These are phyloP conservation scores for Talaromyces pinophilus DNA, from an alignment of 2,329 filamentous ascomycete genomes.

Conservation along the genomic window DNA sequence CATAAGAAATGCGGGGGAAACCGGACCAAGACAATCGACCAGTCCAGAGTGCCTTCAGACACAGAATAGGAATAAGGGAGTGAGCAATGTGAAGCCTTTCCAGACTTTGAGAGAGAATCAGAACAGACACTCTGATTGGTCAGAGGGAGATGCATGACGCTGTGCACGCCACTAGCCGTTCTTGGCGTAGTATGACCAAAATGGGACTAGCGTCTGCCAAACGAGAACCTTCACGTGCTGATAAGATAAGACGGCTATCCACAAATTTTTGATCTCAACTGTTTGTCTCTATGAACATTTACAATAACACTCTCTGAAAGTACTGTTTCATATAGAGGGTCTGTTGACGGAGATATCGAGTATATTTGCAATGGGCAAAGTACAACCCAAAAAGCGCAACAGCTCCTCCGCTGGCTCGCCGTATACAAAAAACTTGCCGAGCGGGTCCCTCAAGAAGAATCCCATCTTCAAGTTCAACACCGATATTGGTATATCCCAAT, in stretches of 20 bases:
- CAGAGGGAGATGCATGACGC: not conserved
- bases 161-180: not conserved
- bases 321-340: not conserved
- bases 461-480: conserved; percentile 98
- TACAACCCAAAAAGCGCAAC: conserved; percentile 56
- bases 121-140: not conserved
- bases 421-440: conserved; percentile 39
- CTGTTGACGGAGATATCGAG: not conserved
- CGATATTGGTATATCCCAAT: conserved; percentile 58
- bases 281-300: not conserved
- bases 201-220: not conserved
- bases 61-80: not conserved
- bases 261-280: conserved; percentile 19
- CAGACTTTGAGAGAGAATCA: not conserved
- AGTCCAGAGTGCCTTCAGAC: not conserved
- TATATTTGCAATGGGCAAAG: conserved; percentile 53
- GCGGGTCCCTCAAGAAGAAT: conserved; percentile 58
- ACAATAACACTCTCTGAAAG: not conserved
- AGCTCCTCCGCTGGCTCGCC: conserved; percentile 43
- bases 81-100: not conserved
- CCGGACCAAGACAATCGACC: no score
- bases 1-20: not conserved
- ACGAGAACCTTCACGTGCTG: conserved; percentile 20
- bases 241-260: conserved; percentile 25
- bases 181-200: not conserved